Percentiles rank a stretch among this genome's conserved stretches.
phyloP scores from a whole-genome alignment of 2,329 filamentous ascomycete genomes.

The Talaromyces pinophilus region DNA sequence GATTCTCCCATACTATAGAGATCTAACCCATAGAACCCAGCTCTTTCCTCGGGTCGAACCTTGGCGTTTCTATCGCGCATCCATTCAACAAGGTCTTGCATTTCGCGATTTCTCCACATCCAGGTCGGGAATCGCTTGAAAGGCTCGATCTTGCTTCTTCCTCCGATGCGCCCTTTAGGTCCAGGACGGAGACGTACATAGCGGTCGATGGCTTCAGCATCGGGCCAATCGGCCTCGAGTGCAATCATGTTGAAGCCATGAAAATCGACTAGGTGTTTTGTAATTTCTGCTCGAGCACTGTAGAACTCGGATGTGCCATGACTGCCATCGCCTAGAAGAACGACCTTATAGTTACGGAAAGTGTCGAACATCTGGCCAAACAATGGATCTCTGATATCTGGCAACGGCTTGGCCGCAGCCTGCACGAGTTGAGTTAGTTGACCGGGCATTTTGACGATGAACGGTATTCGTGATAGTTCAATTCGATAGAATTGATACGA shows the following conservation, averaged over 20 bases:
- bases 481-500: not conserved
- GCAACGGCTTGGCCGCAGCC: constrained; percentile 40
- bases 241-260: constrained; percentile 56
- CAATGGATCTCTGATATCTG: constrained; percentile 35
- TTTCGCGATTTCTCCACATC: constrained; percentile 59
- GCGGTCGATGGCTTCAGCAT: constrained; percentile 54
- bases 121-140: constrained; percentile 57
- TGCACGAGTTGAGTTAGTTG: constrained; percentile 39
- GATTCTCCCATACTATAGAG: constrained; percentile 53
- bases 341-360: constrained; percentile 43
- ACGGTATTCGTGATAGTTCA: not conserved
- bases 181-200: constrained; percentile 52
- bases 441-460: constrained; percentile 25
- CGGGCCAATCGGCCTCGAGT: constrained; percentile 58
- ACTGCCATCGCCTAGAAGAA: constrained; percentile 51
- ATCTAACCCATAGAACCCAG: constrained; percentile 55
- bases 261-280: constrained; percentile 51
- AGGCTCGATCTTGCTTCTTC: constrained; percentile 36
- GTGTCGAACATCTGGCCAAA: constrained; percentile 48
- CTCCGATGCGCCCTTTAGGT: constrained; percentile 35
- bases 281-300: constrained; percentile 53
- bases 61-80: constrained; percentile 48
- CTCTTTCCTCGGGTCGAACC: constrained; percentile 34
- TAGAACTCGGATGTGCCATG: constrained; percentile 61
- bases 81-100: constrained; percentile 56